Percentiles rank a stretch among this genome's conserved stretches.
These are phyloP conservation scores for Trichomonas tenax DNA, from an alignment of 208 protist genomes.

Conservation along the genomic window DNA sequence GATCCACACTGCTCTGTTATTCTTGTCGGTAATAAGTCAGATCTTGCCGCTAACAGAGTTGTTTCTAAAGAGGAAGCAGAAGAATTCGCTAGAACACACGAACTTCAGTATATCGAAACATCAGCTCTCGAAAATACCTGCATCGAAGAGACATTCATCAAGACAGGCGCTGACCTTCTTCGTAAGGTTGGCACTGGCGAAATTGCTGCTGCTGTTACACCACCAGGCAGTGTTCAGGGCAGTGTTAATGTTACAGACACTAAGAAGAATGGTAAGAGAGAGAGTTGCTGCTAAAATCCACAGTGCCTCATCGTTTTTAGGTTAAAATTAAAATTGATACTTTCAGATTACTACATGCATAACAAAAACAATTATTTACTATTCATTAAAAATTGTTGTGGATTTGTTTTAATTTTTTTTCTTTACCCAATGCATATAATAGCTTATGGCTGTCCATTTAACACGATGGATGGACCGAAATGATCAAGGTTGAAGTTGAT, in stretches of 20 bases:
- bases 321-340: too few species aligned
- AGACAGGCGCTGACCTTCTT: background rate
- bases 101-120: slow-evolving; percentile 13
- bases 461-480: too few species aligned
- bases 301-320: background rate
- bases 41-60: background rate
- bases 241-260: background rate
- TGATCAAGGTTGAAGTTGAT: too few species aligned
- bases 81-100: slow-evolving; percentile 10
- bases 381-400: background rate
- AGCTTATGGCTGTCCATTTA: too few species aligned
- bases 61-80: slow-evolving; percentile 25
- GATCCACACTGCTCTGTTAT: slow-evolving; percentile 19
- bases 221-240: background rate
- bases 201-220: background rate
- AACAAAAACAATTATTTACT: background rate
- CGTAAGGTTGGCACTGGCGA: background rate
- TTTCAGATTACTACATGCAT: too few species aligned
- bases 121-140: background rate
- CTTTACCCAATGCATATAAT: background rate
- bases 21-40: slow-evolving; percentile 20
- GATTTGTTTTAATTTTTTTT: background rate
- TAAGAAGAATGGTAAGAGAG: background rate
- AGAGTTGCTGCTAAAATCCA: background rate
- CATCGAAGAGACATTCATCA: slow-evolving; percentile 11